phyloP scores from a whole-genome alignment of 2,329 filamentous ascomycete genomes.

The Clathrospora elynae region DNA sequence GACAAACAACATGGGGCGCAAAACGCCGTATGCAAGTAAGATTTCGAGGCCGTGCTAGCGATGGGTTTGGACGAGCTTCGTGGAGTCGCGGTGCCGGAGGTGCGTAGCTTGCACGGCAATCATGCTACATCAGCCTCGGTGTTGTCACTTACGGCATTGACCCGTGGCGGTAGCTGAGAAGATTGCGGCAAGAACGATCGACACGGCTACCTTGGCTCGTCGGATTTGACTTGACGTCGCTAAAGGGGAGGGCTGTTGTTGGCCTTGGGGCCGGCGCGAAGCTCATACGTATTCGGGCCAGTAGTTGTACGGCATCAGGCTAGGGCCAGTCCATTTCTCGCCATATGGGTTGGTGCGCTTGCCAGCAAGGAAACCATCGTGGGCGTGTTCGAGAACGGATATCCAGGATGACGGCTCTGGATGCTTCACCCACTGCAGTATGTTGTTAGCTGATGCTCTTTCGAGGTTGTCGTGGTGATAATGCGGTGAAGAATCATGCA shows the following conservation, averaged over 20 bases:
- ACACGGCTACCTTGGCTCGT: slow-evolving; percentile 23
- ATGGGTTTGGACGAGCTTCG: too few relatives aligned
- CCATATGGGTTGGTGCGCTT: slow-evolving; percentile 58
- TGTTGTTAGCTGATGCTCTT: slow-evolving; percentile 28
- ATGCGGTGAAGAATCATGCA: neutral
- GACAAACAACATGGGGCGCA: neutral
- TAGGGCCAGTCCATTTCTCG: slow-evolving; percentile 59
- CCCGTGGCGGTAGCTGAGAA: neutral
- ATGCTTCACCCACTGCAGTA: slow-evolving; percentile 58
- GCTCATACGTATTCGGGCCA: slow-evolving; percentile 57
- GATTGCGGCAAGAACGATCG: slow-evolving; percentile 13
- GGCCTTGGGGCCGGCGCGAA: neutral
- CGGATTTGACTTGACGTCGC: slow-evolving; percentile 9
- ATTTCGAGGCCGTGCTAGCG: too few relatives aligned
- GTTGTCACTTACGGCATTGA: too few relatives aligned
- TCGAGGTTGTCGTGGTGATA: slow-evolving; percentile 12
- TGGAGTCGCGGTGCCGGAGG: too few relatives aligned
- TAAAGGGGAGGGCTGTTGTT: slow-evolving; percentile 8
- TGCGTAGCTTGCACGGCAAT: too few relatives aligned
- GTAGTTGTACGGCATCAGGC: slow-evolving; percentile 55
- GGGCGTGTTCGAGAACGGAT: slow-evolving; percentile 58
- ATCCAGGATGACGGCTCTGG: slow-evolving; percentile 63
- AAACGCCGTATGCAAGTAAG: neutral
- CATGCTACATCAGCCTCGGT: too few relatives aligned
- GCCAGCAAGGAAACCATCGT: slow-evolving; percentile 61